Base-by-base conservation (phyloP, 2,329 filamentous ascomycete genomes). In the Beauveria asiatica region DNA sequence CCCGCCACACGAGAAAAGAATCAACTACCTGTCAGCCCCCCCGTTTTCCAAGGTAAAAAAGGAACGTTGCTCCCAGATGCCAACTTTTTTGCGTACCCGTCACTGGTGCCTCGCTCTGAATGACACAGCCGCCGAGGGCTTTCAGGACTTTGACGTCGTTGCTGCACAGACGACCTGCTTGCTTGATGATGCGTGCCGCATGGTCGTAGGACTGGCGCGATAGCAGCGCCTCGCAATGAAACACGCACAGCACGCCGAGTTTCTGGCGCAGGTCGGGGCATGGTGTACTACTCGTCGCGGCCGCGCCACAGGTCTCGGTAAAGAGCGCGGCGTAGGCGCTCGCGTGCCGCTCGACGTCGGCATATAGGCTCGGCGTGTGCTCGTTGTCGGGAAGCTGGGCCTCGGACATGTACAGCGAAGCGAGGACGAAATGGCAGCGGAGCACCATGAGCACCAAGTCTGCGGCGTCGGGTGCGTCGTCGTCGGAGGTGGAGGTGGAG, bases 171-270 rank as follows among this genome's bases (percentile, higher is more conserved):
- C 72, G 73, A 4, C 10, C 33, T 1, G 80, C 78, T 57, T 76
- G 79, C 58, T 79, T 68, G 23, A 94, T 80, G 8, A 91, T 82
- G 17, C 75, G 71, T 5, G 78, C 75, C 1, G 95, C 74, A 42
- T 83, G 79, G 48, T 88, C 81, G 87, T 87, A 94, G 21, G 81
- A 78, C 62, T 84, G 81, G 5, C 94, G 75, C 37, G 78, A 79
- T 44, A 89, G 74, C 0, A 87, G 84, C 2, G 85, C 87, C 74
- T 96, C 92, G 62, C 96, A 89, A 64, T 94, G 88, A 64, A 92
- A 89, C 0, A 88, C 83, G 8, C 90, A 75, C 19, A 96, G 73
- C 2, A 84, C 81, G 6, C 85, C 79, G 41, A 88, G 75, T 67
- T 91, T 92, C 2, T 74, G 72, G 7, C 76, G 67, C 17, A 90